These are phyloP conservation scores for Trichoderma sp. DNA, from an alignment of 2,329 filamentous ascomycete genomes.

Conservation along the genomic window DNA sequence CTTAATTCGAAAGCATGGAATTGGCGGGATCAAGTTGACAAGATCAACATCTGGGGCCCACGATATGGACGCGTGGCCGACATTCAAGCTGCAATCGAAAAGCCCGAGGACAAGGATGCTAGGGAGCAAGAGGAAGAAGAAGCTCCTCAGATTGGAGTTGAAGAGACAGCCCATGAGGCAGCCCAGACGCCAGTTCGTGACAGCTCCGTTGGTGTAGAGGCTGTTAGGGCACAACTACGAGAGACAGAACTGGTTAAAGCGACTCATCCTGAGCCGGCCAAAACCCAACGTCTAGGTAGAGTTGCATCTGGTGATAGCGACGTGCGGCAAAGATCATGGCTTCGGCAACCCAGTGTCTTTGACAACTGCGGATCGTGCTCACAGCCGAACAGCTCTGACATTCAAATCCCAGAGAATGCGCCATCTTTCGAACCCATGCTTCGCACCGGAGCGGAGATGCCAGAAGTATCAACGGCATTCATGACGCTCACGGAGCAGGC, in stretches of 20 bases:
- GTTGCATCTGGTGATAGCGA: neutral
- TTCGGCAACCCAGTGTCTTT: conserved; percentile 30
- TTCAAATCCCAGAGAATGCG: conserved; percentile 25
- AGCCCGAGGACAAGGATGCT: neutral
- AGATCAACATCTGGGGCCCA: conserved; percentile 28
- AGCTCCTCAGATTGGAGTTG: neutral
- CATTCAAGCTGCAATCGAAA: neutral
- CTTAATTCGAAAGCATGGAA: conserved; percentile 9
- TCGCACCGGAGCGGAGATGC: conserved; percentile 34
- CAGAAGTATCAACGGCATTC: conserved; percentile 34
- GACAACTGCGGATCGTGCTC: conserved; percentile 7
- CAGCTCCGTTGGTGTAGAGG: neutral
- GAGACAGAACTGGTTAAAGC: neutral
- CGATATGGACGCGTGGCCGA: conserved; percentile 12
- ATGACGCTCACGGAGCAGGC: conserved; percentile 37
- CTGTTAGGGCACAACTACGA: neutral
- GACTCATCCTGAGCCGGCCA: neutral
- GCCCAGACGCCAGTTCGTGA: neutral
- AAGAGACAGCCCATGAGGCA: neutral
- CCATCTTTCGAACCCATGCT: conserved; percentile 39
- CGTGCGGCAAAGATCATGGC: conserved; percentile 20
- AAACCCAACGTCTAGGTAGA: neutral
- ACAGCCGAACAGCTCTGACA: conserved; percentile 11
- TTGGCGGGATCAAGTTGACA: conserved; percentile 24
- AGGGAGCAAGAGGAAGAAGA: neutral